A percentile compares a stretch with the other conserved stretches of the same genome.
phyloP scores from a whole-genome alignment of 805 yeast genomes.

The Metschnikowia chrysomelidarum region DNA sequence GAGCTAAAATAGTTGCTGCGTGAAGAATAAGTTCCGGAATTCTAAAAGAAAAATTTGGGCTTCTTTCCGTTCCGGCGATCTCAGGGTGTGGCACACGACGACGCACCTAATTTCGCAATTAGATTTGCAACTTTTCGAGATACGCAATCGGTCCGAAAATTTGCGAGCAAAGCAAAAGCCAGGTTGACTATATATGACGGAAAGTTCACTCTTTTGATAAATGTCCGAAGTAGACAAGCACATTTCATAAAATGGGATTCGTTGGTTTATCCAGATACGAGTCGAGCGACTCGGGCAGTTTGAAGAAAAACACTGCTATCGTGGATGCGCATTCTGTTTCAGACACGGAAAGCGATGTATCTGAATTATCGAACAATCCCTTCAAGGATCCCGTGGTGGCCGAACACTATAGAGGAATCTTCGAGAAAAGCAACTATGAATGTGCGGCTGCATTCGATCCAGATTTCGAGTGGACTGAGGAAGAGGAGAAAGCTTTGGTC shows the following conservation, averaged over 20 bases:
- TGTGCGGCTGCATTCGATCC: slow-evolving; percentile 58
- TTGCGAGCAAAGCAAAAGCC: neutral
- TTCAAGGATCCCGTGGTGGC: slow-evolving; percentile 48
- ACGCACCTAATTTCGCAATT: neutral
- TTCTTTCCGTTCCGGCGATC: neutral
- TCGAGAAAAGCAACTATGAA: slow-evolving; percentile 52
- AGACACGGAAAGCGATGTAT: slow-evolving; percentile 13
- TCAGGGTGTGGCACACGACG: slow-evolving; percentile 2
- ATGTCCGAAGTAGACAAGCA: neutral
- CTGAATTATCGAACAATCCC: slow-evolving; percentile 10
- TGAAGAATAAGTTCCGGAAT: no score
- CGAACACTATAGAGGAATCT: slow-evolving; percentile 42
- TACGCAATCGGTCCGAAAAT: neutral
- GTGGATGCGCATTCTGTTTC: slow-evolving; percentile 28
- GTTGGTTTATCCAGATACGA: slow-evolving; percentile 4
- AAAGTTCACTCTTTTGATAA: neutral
- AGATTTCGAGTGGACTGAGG: slow-evolving; percentile 47
- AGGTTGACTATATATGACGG: neutral
- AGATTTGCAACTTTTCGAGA: slow-evolving; percentile 1
- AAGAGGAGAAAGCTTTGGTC: slow-evolving; percentile 49
- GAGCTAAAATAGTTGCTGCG: no score
- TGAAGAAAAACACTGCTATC: slow-evolving; percentile 1
- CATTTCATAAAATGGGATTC: slow-evolving; percentile 8
- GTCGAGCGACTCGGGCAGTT: slow-evolving; percentile 6
- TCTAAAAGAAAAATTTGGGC: no score